Conservation (phyloP, 495 filamentous ascomycete genomes). For the Aspergillus nidulans region DNA sequence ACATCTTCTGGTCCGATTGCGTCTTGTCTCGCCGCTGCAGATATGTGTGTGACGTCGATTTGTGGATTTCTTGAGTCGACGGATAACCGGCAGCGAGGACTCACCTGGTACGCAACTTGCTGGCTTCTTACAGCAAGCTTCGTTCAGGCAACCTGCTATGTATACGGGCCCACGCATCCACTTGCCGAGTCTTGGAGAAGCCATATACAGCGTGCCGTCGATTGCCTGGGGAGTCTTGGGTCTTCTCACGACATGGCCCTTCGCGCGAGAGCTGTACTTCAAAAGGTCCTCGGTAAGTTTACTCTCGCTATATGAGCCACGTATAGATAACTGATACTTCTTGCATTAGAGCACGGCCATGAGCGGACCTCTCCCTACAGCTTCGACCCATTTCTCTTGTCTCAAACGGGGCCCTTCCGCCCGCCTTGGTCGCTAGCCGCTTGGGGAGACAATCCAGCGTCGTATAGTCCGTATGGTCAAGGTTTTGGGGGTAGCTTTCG, state of each 20-base stretch:
- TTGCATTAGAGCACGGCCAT: background rate
- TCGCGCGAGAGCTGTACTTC: constrained; percentile 15
- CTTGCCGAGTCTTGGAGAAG: constrained; percentile 12
- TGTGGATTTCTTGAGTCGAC: constrained; percentile 17
- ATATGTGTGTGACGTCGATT: constrained; percentile 18
- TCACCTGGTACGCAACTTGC: constrained; percentile 23
- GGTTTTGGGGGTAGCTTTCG: constrained; percentile 10
- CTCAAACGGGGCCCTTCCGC: background rate
- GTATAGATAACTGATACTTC: background rate
- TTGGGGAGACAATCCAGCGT: background rate
- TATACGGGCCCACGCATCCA: constrained; percentile 15
- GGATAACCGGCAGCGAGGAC: constrained; percentile 13
- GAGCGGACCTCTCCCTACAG: background rate
- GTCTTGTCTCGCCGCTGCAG: constrained; percentile 17
- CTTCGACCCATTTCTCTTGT: background rate
- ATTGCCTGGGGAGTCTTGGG: constrained; percentile 18
- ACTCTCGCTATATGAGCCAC: background rate
- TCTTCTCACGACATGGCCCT: constrained; percentile 22
- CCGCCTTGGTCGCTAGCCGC: background rate
- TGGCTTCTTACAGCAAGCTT: constrained; percentile 23
- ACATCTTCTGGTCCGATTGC: constrained; percentile 14
- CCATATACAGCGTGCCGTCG: constrained; percentile 17
- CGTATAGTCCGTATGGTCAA: constrained; percentile 13
- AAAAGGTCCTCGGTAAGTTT: constrained; percentile 16
- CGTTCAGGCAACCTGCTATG: constrained; percentile 22